Percentiles rank a stretch among this genome's conserved stretches.
Evolutionary conservation across 2,329 filamentous ascomycete species (phyloP).

Genomic region (Alternaria tenuissima): DNA sequence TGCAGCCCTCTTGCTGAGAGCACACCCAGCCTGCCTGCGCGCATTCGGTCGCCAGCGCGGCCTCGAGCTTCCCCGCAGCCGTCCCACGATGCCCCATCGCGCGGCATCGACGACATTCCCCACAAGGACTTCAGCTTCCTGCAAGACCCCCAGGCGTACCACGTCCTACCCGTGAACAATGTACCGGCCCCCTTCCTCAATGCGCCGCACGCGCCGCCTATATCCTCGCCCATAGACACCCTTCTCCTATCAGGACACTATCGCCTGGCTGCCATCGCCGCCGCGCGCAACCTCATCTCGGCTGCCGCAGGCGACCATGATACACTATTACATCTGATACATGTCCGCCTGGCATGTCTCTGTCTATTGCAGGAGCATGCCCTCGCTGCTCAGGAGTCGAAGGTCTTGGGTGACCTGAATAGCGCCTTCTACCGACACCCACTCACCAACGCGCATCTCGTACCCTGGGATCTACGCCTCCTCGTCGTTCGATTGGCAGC

Average conservation of each 20-base stretch:
- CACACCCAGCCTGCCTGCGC: constrained; percentile 23
- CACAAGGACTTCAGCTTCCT: constrained; percentile 72
- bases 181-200: constrained; percentile 73
- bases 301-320: constrained; percentile 64
- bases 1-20: constrained; percentile 35
- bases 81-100: constrained; percentile 29
- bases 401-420: constrained; percentile 67
- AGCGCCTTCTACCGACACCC: constrained; percentile 61
- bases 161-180: constrained; percentile 73
- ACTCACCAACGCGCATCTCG: constrained; percentile 63
- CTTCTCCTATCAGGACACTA: constrained; percentile 80
- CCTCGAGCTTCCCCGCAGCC: constrained; percentile 28
- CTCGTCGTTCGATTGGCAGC: constrained; percentile 85
- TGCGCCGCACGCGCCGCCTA: constrained; percentile 69
- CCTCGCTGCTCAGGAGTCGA: constrained; percentile 67
- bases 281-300: constrained; percentile 67
- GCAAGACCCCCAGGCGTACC: constrained; percentile 57
- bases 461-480: constrained; percentile 87
- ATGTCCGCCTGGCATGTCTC: constrained; percentile 82
- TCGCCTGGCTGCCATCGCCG: constrained; percentile 76
- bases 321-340: constrained; percentile 78
- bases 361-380: constrained; percentile 75
- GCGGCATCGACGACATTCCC: constrained; percentile 47
- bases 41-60: constrained; percentile 33
- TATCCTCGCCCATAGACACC: constrained; percentile 67